Percentiles rank a stretch among this genome's conserved stretches.
phyloP scores from a whole-genome alignment of 129 eudicot genomes.

The Lactuca saligna region DNA sequence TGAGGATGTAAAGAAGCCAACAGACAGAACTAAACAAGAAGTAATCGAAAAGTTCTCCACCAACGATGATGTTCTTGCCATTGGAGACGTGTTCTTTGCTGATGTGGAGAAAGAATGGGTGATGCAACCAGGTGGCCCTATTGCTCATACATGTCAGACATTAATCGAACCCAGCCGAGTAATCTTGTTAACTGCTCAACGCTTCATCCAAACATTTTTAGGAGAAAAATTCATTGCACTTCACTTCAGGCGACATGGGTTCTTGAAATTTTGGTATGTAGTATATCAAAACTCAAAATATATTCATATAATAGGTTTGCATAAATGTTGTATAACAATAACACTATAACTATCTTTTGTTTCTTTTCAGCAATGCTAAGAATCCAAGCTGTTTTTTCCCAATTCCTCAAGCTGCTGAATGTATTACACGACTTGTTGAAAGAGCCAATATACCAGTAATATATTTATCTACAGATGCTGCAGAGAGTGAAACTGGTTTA shows the following conservation, averaged over 20 bases:
- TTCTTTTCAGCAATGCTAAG: slow-evolving; percentile 87
- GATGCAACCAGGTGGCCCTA: slow-evolving; percentile 97
- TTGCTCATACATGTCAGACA: slow-evolving; percentile 82
- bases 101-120: slow-evolving; percentile 91
- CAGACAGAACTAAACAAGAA: slow-evolving; percentile 57
- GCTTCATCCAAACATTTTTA: slow-evolving; percentile 84
- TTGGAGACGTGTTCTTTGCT: slow-evolving; percentile 98
- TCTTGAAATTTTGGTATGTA: slow-evolving; percentile 88
- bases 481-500: slow-evolving; percentile 91
- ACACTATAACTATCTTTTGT: neutral
- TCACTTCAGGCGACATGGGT: slow-evolving; percentile 95
- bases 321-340: neutral
- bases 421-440: slow-evolving; percentile 79
- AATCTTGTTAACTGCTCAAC: slow-evolving; percentile 88
- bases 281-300: neutral
- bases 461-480: slow-evolving; percentile 99
- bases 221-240: slow-evolving; percentile 80
- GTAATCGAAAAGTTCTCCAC: slow-evolving; percentile 64
- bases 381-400: slow-evolving; percentile 92
- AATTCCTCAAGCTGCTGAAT: slow-evolving; percentile 95
- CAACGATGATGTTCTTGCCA: slow-evolving; percentile 72
- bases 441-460: slow-evolving; percentile 83
- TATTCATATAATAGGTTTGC: neutral
- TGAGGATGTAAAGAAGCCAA: slow-evolving; percentile 92
- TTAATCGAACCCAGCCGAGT: slow-evolving; percentile 82